Evolutionary conservation across 768 basidiomycete genomes (phyloP).

Genomic region (Russula compacta): DNA sequence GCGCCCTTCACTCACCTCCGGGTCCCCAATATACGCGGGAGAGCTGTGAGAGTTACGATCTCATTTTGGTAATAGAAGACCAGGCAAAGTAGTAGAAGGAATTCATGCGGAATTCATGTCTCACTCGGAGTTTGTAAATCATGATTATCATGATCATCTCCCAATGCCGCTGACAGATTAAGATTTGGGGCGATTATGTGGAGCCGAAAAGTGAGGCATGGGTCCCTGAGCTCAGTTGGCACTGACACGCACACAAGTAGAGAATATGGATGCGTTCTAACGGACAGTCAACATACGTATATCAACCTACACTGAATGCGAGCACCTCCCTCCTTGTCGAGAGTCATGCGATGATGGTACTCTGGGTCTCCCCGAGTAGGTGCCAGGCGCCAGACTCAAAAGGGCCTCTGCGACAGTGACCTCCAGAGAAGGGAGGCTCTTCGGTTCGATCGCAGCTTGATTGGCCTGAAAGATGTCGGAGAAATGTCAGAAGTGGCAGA

Average conservation of each 20-base stretch:
- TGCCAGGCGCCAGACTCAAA: neutral
- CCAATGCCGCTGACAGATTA: too few relatives aligned
- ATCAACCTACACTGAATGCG: neutral
- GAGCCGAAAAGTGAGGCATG: too few relatives aligned
- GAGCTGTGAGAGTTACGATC: neutral
- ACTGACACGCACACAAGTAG: neutral
- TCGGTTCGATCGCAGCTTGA: neutral
- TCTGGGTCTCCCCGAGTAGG: neutral
- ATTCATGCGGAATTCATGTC: too few relatives aligned
- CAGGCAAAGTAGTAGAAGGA: neutral
- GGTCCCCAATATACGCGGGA: neutral
- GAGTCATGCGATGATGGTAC: conserved; percentile 12
- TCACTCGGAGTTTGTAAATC: too few relatives aligned
- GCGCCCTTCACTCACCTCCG: neutral
- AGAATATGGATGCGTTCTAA: too few relatives aligned
- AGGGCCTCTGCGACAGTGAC: conserved; percentile 5
- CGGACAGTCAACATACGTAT: neutral
- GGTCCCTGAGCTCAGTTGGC: too few relatives aligned
- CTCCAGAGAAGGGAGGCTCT: conserved; percentile 13
- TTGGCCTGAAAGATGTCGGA: neutral
- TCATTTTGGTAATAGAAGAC: neutral
- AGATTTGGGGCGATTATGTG: too few relatives aligned
- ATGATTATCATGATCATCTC: too few relatives aligned
- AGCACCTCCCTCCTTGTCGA: conserved; percentile 4
- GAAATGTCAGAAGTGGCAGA: neutral